Percentiles rank a stretch among this genome's conserved stretches.
phyloP scores from a whole-genome alignment of 106 monocot species.

The Agapanthus africanus region DNA sequence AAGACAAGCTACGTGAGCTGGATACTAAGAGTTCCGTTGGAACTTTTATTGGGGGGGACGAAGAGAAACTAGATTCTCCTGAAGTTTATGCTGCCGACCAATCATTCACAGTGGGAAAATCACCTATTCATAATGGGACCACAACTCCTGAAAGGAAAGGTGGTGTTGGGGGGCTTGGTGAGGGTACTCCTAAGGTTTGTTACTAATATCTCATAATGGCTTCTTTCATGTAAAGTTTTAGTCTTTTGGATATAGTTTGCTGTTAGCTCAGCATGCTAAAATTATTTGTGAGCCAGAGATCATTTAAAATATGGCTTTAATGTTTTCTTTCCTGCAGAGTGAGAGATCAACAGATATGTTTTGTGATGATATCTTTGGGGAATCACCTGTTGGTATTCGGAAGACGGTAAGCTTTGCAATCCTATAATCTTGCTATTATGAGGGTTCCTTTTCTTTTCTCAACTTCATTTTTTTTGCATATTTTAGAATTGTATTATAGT shows the following conservation, averaged over 20 bases:
- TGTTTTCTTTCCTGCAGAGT: slow-evolving; percentile 33
- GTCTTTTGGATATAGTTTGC: not conserved
- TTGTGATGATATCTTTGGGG: slow-evolving; percentile 95
- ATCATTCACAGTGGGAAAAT: slow-evolving; percentile 65
- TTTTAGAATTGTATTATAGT: no score
- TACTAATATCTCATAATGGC: not conserved
- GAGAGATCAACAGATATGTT: slow-evolving; percentile 90
- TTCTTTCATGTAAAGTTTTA: not conserved
- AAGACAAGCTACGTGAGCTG: not conserved
- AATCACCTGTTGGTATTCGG: slow-evolving; percentile 74
- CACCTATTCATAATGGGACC: slow-evolving; percentile 46
- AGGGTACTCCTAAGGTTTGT: slow-evolving; percentile 84
- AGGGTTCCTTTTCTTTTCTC: not conserved
- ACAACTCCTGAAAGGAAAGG: slow-evolving; percentile 20
- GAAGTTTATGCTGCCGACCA: slow-evolving; percentile 35
- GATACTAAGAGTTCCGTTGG: slow-evolving; percentile 11
- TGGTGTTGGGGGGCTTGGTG: slow-evolving; percentile 52
- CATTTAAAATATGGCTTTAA: not conserved
- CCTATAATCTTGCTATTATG: not conserved
- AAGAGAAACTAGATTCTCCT: slow-evolving; percentile 26
- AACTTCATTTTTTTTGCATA: not conserved
- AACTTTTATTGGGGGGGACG: slow-evolving; percentile 5
- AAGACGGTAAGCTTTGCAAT: slow-evolving; percentile 46
- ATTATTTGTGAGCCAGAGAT: not conserved
- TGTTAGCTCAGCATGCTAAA: not conserved